These are phyloP conservation scores for Dryas integrifolia DNA, from an alignment of 331 rosid genomes.

Conservation along the genomic window DNA sequence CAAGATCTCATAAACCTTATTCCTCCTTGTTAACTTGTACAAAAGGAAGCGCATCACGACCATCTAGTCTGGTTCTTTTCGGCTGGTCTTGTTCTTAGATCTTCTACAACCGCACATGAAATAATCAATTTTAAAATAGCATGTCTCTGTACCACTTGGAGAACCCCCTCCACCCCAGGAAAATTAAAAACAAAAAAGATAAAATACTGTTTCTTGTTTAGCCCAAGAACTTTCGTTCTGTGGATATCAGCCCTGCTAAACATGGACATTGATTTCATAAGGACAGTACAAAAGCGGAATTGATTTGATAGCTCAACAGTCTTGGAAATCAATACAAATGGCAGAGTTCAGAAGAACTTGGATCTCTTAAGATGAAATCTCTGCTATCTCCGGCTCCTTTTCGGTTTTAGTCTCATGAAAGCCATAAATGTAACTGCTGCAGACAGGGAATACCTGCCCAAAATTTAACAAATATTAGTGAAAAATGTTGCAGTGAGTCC, in stretches of 20 bases:
- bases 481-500: background rate
- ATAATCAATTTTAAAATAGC: too few species aligned
- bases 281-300: background rate
- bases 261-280: background rate
- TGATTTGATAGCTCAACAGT: background rate
- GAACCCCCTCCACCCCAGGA: too few species aligned
- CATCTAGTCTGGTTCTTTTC: too few species aligned
- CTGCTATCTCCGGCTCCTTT: constrained; percentile 52
- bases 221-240: too few species aligned
- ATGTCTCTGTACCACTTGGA: too few species aligned
- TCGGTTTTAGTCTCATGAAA: constrained; percentile 60
- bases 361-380: constrained; percentile 8
- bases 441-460: constrained; percentile 90
- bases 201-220: too few species aligned
- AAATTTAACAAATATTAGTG: constrained; percentile 17
- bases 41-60: too few species aligned
- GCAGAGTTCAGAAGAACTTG: background rate
- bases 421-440: constrained; percentile 99
- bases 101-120: too few species aligned
- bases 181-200: too few species aligned
- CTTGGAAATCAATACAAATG: background rate
- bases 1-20: background rate
- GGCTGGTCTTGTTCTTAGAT: too few species aligned
- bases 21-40: too few species aligned
- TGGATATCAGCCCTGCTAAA: background rate